Evolutionary conservation across 2,329 filamentous ascomycete genomes (phyloP).

Genomic region (Ascochyta pisi): DNA sequence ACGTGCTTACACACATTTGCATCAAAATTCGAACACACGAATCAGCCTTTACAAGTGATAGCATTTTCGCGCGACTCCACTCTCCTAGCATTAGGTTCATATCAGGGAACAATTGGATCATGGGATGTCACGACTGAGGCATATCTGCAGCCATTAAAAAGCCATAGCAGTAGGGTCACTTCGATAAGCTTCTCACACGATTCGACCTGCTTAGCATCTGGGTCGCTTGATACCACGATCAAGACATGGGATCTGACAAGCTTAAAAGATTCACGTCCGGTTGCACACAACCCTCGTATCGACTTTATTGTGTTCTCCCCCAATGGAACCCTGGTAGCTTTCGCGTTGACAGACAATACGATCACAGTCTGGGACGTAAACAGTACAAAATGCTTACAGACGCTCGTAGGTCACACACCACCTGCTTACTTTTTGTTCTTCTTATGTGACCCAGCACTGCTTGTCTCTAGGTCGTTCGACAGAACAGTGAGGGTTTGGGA

Average conservation of each 20-base stretch:
- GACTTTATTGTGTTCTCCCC: too few species aligned
- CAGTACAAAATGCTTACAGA: conserved; percentile 22
- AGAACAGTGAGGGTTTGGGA: conserved; percentile 4
- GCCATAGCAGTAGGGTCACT: conserved; percentile 14
- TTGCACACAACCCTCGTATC: too few species aligned
- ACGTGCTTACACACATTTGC: too few species aligned
- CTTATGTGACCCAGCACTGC: neutral
- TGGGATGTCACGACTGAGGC: conserved; percentile 27
- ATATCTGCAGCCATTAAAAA: conserved; percentile 24
- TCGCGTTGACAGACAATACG: too few species aligned
- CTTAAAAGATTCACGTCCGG: too few species aligned
- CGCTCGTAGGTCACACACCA: conserved; percentile 10
- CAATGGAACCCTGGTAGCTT: too few species aligned
- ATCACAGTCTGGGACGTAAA: conserved; percentile 19
- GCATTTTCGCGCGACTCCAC: conserved; percentile 21
- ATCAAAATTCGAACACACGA: too few species aligned
- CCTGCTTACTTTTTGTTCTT: neutral
- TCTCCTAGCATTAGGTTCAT: conserved; percentile 27
- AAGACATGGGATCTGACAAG: conserved; percentile 6
- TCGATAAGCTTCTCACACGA: conserved; percentile 23
- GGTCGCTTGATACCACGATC: neutral
- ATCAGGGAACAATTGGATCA: conserved; percentile 9
- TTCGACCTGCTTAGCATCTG: conserved; percentile 2
- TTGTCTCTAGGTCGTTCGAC: neutral
- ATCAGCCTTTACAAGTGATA: too few species aligned